phyloP scores from a whole-genome alignment of 495 filamentous ascomycete genomes.

The Echria macrotheca region DNA sequence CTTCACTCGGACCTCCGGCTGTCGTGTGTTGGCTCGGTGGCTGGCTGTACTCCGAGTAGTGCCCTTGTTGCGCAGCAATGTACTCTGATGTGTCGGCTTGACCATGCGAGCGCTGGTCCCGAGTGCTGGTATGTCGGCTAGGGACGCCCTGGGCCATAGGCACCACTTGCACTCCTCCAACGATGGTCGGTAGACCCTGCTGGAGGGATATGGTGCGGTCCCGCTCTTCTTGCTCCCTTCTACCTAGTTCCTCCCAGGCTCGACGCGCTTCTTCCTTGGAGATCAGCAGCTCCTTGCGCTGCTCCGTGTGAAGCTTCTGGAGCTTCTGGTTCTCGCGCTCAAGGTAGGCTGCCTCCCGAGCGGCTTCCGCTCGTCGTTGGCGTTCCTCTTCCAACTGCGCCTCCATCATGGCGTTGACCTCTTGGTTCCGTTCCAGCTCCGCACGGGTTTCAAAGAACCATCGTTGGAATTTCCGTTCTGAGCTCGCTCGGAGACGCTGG shows the following conservation, averaged over 20 bases:
- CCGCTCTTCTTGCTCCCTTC: constrained; percentile 92
- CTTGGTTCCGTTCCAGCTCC: constrained; percentile 79
- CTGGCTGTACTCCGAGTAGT: constrained; percentile 34
- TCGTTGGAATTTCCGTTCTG: constrained; percentile 94
- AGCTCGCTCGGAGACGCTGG: constrained; percentile 90
- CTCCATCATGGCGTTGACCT: constrained; percentile 78
- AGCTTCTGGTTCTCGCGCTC: constrained; percentile 61
- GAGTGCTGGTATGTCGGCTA: constrained; percentile 55
- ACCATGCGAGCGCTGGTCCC: constrained; percentile 34
- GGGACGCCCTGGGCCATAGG: constrained; percentile 79
- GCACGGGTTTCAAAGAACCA: constrained; percentile 95
- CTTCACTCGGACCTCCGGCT: not conserved
- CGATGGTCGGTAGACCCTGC: constrained; percentile 80
- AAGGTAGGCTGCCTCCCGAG: constrained; percentile 55
- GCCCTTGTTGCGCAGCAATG: constrained; percentile 28
- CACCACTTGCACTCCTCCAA: constrained; percentile 94
- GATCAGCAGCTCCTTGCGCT: constrained; percentile 85
- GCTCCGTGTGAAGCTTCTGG: constrained; percentile 73
- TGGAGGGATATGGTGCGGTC: constrained; percentile 79
- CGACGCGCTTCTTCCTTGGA: constrained; percentile 93
- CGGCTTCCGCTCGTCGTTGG: constrained; percentile 58
- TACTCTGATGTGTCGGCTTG: constrained; percentile 37
- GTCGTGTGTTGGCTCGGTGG: constrained; percentile 32
- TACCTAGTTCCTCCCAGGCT: constrained; percentile 94
- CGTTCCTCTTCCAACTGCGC: constrained; percentile 67